Evolutionary conservation across 1,284 basidiomycete genomes (phyloP).

Genomic region (Sphagnurus paluster): DNA sequence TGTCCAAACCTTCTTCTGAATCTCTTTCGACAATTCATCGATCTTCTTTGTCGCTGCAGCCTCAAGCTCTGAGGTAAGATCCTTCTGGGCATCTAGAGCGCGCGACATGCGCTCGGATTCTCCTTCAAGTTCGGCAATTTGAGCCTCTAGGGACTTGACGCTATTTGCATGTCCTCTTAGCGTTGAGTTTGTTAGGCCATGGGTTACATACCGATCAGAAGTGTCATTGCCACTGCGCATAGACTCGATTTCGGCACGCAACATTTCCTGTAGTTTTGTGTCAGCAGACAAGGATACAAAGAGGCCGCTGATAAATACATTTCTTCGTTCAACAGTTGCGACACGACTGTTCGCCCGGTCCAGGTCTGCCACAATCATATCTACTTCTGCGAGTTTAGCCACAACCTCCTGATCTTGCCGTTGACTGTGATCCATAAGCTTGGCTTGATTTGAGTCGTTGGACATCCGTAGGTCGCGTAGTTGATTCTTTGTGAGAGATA

Average conservation of each 20-base stretch:
- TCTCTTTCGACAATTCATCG: slow-evolving; percentile 64
- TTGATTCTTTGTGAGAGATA: slow-evolving; percentile 84
- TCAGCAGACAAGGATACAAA: neutral
- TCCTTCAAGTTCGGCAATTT: slow-evolving; percentile 70
- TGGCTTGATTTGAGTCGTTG: slow-evolving; percentile 90
- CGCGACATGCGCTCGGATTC: slow-evolving; percentile 73
- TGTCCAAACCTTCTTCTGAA: slow-evolving; percentile 52
- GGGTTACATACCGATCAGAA: slow-evolving; percentile 62
- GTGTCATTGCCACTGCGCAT: slow-evolving; percentile 80
- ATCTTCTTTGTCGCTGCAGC: slow-evolving; percentile 48
- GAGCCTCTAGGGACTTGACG: slow-evolving; percentile 70
- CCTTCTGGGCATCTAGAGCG: slow-evolving; percentile 72
- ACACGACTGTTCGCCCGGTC: slow-evolving; percentile 92
- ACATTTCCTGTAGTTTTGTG: slow-evolving; percentile 66
- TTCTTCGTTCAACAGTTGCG: slow-evolving; percentile 88
- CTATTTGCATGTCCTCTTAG: slow-evolving; percentile 48
- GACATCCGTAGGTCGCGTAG: slow-evolving; percentile 87
- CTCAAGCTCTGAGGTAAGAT: slow-evolving; percentile 51
- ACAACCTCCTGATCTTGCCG: slow-evolving; percentile 93
- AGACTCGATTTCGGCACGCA: slow-evolving; percentile 91
- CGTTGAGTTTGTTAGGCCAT: too few species aligned
- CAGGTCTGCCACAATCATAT: slow-evolving; percentile 91
- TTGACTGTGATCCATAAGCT: slow-evolving; percentile 85
- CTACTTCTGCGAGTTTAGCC: slow-evolving; percentile 85
- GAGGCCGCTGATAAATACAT: slow-evolving; percentile 47